Evolutionary conservation across 2,329 filamentous ascomycete genomes (phyloP).

Genomic region (Magnaporthiopsis incrustans): DNA sequence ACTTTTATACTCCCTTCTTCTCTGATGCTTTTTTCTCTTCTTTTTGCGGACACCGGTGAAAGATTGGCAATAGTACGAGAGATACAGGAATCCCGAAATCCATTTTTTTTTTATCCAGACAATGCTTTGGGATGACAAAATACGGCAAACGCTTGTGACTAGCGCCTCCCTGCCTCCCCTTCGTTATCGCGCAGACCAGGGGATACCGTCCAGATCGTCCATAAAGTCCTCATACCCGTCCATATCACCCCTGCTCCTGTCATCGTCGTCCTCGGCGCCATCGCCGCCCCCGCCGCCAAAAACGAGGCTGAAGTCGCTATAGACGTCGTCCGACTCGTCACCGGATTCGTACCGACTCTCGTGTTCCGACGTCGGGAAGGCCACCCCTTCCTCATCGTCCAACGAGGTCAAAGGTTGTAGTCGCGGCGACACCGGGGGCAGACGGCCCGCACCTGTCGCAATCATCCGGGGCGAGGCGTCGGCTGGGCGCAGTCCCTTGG

Average conservation of each 20-base stretch:
- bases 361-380: conserved; percentile 39
- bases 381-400: conserved; percentile 31
- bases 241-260: conserved; percentile 8
- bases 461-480: background rate
- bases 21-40: background rate
- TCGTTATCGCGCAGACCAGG: conserved; percentile 28
- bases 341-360: conserved; percentile 33
- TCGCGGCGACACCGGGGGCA: background rate
- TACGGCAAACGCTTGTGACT: background rate
- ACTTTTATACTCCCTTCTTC: background rate
- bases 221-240: conserved; percentile 46
- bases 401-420: conserved; percentile 13
- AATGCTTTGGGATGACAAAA: background rate
- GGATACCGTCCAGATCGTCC: conserved; percentile 48
- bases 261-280: conserved; percentile 22
- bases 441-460: background rate
- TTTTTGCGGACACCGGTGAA: background rate
- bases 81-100: background rate
- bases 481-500: background rate
- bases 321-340: conserved; percentile 41
- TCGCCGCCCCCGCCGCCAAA: conserved; percentile 30
- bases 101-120: background rate
- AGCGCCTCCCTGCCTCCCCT: background rate
- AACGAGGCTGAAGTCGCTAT: conserved; percentile 45
- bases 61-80: background rate